phyloP scores from a whole-genome alignment of 2,329 filamentous ascomycete genomes.

The Microcyclosporella mali region DNA sequence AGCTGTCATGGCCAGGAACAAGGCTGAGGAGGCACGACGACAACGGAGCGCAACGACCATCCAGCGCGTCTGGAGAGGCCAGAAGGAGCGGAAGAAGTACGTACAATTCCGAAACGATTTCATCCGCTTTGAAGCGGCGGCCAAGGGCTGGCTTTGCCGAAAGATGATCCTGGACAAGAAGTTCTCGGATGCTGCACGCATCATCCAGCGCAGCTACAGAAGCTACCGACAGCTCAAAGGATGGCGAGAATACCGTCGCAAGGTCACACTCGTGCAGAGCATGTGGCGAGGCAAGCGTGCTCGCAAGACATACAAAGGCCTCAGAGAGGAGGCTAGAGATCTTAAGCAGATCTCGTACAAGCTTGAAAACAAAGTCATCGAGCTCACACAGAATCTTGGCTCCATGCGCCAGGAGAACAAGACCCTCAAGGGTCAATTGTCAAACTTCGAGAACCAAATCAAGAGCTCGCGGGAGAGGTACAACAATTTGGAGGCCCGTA shows the following conservation, averaged over 20 bases:
- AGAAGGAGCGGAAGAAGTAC: constrained; percentile 81
- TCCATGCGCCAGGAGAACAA: constrained; percentile 95
- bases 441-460: constrained; percentile 93
- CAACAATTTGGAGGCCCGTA: constrained; percentile 79
- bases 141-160: constrained; percentile 86
- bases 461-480: constrained; percentile 93
- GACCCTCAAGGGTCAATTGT: constrained; percentile 74
- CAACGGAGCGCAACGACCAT: constrained; percentile 88
- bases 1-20: constrained; percentile 69
- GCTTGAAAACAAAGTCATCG: constrained; percentile 98
- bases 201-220: constrained; percentile 88
- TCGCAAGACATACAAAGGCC: constrained; percentile 76
- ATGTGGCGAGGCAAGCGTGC: constrained; percentile 83
- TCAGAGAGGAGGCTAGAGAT: constrained; percentile 93
- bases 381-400: constrained; percentile 88
- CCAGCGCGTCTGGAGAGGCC: constrained; percentile 88
- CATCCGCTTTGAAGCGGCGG: constrained; percentile 79
- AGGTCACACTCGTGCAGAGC: constrained; percentile 84
- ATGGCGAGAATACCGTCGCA: constrained; percentile 85
- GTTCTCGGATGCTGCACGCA: constrained; percentile 80
- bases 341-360: constrained; percentile 99
- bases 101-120: constrained; percentile 72
- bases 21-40: constrained; percentile 72
- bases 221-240: constrained; percentile 68
- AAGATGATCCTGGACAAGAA: constrained; percentile 91